phyloP scores from a whole-genome alignment of 768 basidiomycete species.

The Kwoniella heveanensis region DNA sequence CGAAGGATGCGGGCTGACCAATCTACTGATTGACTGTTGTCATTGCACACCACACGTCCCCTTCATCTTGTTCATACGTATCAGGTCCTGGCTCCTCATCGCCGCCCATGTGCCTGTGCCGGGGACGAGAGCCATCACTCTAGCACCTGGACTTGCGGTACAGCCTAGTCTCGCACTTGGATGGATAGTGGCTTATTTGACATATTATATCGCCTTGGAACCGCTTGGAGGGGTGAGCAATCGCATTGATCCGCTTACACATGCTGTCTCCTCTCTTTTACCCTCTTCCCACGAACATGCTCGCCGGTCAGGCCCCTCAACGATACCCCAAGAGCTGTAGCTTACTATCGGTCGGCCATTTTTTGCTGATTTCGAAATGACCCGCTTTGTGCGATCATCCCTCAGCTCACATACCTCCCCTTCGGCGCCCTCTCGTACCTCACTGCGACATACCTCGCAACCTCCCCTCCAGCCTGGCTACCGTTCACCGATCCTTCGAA shows the following conservation, averaged over 20 bases:
- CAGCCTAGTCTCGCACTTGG: slow-evolving; percentile 71
- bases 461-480: slow-evolving; percentile 29
- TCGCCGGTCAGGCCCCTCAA: too few relatives aligned
- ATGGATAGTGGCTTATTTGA: slow-evolving; percentile 64
- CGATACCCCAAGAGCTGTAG: too few relatives aligned
- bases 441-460: slow-evolving; percentile 63
- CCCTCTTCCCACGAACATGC: too few relatives aligned
- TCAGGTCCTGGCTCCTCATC: slow-evolving; percentile 40
- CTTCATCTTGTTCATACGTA: too few relatives aligned
- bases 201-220: slow-evolving; percentile 80
- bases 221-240: slow-evolving; percentile 73
- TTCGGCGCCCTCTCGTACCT: slow-evolving; percentile 67
- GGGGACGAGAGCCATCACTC: slow-evolving; percentile 16
- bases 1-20: too few relatives aligned
- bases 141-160: slow-evolving; percentile 60
- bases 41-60: too few relatives aligned
- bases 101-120: slow-evolving; percentile 33
- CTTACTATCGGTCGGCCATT: too few relatives aligned
- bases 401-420: slow-evolving; percentile 77
- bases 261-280: too few relatives aligned
- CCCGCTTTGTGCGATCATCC: not conserved
- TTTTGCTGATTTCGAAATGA: not conserved
- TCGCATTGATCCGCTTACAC: too few relatives aligned
- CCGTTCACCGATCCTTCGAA: slow-evolving; percentile 59
- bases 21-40: too few relatives aligned